A percentile compares a stretch with the other conserved stretches of the same genome.
phyloP scores from a whole-genome alignment of 306 rosid genomes.

The Vachellia collinsii region DNA sequence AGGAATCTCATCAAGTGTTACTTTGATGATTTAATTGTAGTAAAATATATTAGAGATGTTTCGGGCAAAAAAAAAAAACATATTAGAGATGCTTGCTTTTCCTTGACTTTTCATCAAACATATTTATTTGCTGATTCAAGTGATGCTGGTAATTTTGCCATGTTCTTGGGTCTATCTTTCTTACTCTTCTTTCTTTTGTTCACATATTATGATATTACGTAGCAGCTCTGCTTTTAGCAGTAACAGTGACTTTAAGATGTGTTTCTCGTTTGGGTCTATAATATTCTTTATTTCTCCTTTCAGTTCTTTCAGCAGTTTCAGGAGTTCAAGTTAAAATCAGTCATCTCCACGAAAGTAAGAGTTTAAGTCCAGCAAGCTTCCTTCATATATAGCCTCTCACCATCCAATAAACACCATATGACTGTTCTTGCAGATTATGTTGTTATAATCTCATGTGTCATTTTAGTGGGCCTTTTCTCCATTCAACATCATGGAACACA shows the following conservation, averaged over 20 bases:
- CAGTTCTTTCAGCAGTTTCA: slow-evolving; percentile 93
- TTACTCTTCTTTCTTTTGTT: not conserved
- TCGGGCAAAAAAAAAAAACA: too few species aligned
- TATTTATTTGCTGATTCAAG: not conserved
- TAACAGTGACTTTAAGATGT: slow-evolving; percentile 21
- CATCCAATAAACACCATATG: slow-evolving; percentile 24
- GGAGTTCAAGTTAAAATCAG: slow-evolving; percentile 71
- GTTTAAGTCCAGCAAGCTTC: slow-evolving; percentile 33
- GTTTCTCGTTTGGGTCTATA: slow-evolving; percentile 29
- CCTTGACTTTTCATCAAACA: not conserved
- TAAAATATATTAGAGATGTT: not conserved
- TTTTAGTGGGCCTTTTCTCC: slow-evolving; percentile 74
- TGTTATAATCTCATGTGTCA: slow-evolving; percentile 62
- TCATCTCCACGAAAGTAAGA: slow-evolving; percentile 75
- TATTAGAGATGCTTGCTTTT: not conserved
- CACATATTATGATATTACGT: slow-evolving; percentile 13
- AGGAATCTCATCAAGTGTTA: not conserved
- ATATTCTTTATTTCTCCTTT: slow-evolving; percentile 43
- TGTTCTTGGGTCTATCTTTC: slow-evolving; percentile 11
- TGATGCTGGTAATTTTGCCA: not conserved
- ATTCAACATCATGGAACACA: slow-evolving; percentile 81
- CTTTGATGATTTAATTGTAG: not conserved
- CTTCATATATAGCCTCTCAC: slow-evolving; percentile 26
- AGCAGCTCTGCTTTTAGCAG: slow-evolving; percentile 9
- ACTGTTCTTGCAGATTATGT: slow-evolving; percentile 62